Evolutionary conservation across 2,329 filamentous ascomycete species (phyloP), one percentile per base, ranked within the genome.

Genomic region (Stagonosporopsis cucurbitacearum): DNA sequence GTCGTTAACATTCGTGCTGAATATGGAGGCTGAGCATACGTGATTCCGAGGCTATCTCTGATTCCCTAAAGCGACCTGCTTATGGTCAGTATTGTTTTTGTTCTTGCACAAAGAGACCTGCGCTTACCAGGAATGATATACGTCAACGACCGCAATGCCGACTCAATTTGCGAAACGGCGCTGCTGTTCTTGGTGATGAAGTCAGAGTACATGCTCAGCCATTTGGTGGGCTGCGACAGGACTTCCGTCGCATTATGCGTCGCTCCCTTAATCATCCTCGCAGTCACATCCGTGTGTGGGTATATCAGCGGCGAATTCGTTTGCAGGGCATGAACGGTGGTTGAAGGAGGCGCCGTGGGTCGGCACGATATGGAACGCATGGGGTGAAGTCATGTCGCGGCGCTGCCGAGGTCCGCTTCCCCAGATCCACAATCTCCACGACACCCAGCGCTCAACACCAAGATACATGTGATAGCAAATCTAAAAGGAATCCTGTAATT

Each of bases 131-230:
- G 95, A 45, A 98, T 95, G 63, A 99, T 92, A 75, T 99, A 99
- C 43, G 94, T 97, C 63, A 99, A 79, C 25, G 92, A 96, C 35
- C 95, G 87, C 71, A 99, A 80, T 13, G 92, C 92, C 60, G 91
- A 96, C 80, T 99, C 95, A 61, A 99, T 94, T 79, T 96, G 93
- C 45, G 92, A 91, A 49, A 99, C 92, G 57, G 96, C 92, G 70
- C 92, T 89, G 58, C 92, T 88, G 75, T 99, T 99, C 79, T 94
- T 95, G 60, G 91, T 90, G 80, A 99, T 94, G 78, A 98, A 97
- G 63, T 95, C 88, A 69, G 88, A 87, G 77, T 96, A 96, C 78
- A 87, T 84, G 62, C 82, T 79, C 49, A 91, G 80, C 86, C 86
- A 90, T 75, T 82, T 82, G 23, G 87, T 82, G 44, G 88, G 86